Evolutionary conservation across 495 filamentous ascomycete genomes (phyloP).

Genomic region (Cercophora sp.): DNA sequence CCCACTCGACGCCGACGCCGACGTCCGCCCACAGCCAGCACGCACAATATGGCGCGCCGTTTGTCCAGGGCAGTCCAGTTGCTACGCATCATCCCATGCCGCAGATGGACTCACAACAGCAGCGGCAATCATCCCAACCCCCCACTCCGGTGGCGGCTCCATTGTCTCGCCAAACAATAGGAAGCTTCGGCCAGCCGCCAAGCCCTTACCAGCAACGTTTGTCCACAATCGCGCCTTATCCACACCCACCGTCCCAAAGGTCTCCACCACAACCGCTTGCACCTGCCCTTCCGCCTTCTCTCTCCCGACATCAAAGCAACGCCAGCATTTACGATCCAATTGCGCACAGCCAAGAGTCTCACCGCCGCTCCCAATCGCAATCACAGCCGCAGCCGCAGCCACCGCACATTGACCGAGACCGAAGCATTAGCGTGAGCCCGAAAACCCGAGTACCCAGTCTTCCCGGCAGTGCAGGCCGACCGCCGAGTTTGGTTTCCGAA

Average conservation of each 20-base stretch:
- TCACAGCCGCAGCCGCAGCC: too few species aligned
- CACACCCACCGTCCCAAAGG: conserved; percentile 26
- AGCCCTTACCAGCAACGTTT: conserved; percentile 53
- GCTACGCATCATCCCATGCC: conserved; percentile 40
- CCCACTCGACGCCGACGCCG: conserved; percentile 52
- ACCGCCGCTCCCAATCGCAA: conserved; percentile 35
- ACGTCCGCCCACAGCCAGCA: conserved; percentile 55
- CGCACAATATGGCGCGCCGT: conserved; percentile 43
- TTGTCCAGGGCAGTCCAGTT: conserved; percentile 52
- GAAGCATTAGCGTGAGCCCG: conserved; percentile 60
- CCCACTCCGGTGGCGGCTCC: conserved; percentile 53
- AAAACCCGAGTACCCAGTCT: conserved; percentile 57
- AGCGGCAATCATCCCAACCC: conserved; percentile 50
- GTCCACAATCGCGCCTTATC: conserved; percentile 32
- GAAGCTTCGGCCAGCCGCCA: conserved; percentile 35
- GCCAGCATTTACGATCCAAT: conserved; percentile 39
- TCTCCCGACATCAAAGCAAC: conserved; percentile 45
- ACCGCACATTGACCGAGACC: conserved; percentile 53
- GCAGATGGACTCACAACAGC: conserved; percentile 39
- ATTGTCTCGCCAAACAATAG: conserved; percentile 31
- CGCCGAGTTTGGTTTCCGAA: conserved; percentile 38
- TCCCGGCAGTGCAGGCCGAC: conserved; percentile 41
- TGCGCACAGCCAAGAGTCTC: conserved; percentile 28
- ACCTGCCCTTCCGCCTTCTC: conserved; percentile 38
- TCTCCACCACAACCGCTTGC: conserved; percentile 38